These are phyloP conservation scores for Hysterium pulicare DNA, from an alignment of 2,329 filamentous ascomycete genomes.

Conservation along the genomic window DNA sequence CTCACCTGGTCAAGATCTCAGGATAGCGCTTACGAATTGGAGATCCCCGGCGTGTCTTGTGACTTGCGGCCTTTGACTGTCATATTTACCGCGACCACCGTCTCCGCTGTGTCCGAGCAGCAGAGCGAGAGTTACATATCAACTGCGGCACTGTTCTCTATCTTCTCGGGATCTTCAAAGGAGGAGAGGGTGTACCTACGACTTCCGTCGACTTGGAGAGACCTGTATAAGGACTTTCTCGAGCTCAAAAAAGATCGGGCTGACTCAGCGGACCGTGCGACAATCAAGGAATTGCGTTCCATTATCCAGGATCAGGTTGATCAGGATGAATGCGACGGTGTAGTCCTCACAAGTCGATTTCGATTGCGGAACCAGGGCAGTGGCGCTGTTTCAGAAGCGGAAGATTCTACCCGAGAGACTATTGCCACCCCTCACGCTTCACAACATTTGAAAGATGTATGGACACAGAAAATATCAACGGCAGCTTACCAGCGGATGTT, in stretches of 20 bases:
- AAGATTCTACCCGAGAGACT: slow-evolving; percentile 28
- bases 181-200: slow-evolving; percentile 83
- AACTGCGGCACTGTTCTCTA: slow-evolving; percentile 74
- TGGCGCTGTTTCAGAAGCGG: slow-evolving; percentile 20
- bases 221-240: slow-evolving; percentile 78
- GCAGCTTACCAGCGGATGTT: slow-evolving; percentile 74
- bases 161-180: slow-evolving; percentile 73
- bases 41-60: slow-evolving; percentile 42
- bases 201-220: slow-evolving; percentile 76
- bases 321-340: slow-evolving; percentile 46
- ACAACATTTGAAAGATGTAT: slow-evolving; percentile 49
- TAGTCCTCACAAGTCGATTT: slow-evolving; percentile 75
- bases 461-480: slow-evolving; percentile 50
- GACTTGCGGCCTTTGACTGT: slow-evolving; percentile 47
- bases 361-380: slow-evolving; percentile 42
- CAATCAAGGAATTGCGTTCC: slow-evolving; percentile 65
- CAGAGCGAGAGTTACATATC: slow-evolving; percentile 88
- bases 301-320: slow-evolving; percentile 67
- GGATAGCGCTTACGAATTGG: slow-evolving; percentile 44
- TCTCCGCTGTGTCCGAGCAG: slow-evolving; percentile 70
- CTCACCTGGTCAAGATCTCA: slow-evolving; percentile 79
- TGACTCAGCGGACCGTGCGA: slow-evolving; percentile 67
- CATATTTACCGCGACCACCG: slow-evolving; percentile 67
- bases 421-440: slow-evolving; percentile 21
- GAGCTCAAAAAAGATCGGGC: slow-evolving; percentile 66